These are phyloP conservation scores for Teunomyces stri DNA, from an alignment of 805 yeast genomes.

Conservation along the genomic window DNA sequence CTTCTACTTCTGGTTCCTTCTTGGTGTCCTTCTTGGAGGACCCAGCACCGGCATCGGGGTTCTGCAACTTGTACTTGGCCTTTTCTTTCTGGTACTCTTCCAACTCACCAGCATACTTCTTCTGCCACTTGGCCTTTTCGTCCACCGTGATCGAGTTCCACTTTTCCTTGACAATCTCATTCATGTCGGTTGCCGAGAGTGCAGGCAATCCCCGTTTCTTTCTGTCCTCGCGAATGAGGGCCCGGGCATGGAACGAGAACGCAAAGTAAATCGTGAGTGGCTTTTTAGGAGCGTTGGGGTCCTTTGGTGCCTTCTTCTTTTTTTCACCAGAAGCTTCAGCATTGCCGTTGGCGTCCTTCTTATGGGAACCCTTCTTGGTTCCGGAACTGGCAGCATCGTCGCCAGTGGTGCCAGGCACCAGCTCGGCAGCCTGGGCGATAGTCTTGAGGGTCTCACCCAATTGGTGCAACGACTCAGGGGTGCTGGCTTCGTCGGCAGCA, in stretches of 20 bases:
- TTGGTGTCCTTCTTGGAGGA: not conserved
- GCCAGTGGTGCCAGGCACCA: slow-evolving; percentile 8
- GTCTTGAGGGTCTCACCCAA: slow-evolving; percentile 38
- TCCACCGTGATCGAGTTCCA: slow-evolving; percentile 70
- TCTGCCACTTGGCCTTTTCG: slow-evolving; percentile 71
- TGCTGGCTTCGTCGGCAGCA: slow-evolving; percentile 44
- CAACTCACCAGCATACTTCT: slow-evolving; percentile 49
- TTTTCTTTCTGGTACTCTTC: slow-evolving; percentile 30
- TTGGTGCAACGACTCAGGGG: slow-evolving; percentile 37
- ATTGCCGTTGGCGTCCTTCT: slow-evolving; percentile 12
- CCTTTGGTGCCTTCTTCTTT: slow-evolving; percentile 53
- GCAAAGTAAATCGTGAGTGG: slow-evolving; percentile 85
- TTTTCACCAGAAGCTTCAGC: slow-evolving; percentile 27
- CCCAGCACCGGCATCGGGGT: not conserved
- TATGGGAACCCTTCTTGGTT: slow-evolving; percentile 11
- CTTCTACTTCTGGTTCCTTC: not conserved
- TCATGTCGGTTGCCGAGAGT: slow-evolving; percentile 71
- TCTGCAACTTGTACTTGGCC: slow-evolving; percentile 29
- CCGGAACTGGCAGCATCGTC: slow-evolving; percentile 14
- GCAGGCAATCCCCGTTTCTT: slow-evolving; percentile 54
- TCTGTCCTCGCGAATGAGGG: slow-evolving; percentile 67
- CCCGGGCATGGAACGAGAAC: slow-evolving; percentile 72
- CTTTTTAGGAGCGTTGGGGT: slow-evolving; percentile 94
- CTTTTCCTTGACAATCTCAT: slow-evolving; percentile 70
- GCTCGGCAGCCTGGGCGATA: slow-evolving; percentile 30